Evolutionary conservation across 495 filamentous ascomycete species (phyloP).

Genomic region (Trichodelitschia bisporula): DNA sequence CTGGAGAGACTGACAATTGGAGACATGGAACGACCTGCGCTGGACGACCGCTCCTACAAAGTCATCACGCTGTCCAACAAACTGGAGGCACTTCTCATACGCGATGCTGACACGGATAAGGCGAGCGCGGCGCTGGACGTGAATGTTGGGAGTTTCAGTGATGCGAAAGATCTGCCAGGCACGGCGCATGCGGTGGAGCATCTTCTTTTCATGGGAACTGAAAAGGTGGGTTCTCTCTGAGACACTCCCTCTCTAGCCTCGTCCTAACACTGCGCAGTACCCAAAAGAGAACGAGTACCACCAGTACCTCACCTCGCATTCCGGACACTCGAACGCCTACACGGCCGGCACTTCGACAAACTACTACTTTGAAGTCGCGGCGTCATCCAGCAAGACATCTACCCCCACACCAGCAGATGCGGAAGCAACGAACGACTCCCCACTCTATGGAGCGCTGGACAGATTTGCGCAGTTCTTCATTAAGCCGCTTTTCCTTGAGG

Average conservation of each 20-base stretch:
- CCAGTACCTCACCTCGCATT: conserved; percentile 70
- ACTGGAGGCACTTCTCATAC: conserved; percentile 84
- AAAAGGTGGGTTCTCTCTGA: conserved; percentile 36
- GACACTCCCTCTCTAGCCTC: too few relatives aligned
- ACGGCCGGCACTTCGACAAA: conserved; percentile 87
- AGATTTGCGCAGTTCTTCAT: conserved; percentile 97
- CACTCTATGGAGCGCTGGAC: conserved; percentile 75
- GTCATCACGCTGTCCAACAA: conserved; percentile 68
- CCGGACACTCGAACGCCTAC: conserved; percentile 83
- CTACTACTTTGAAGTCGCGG: conserved; percentile 90
- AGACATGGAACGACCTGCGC: conserved; percentile 61
- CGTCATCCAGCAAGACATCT: conserved; percentile 18
- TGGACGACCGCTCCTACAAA: conserved; percentile 74
- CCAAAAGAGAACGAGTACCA: conserved; percentile 92
- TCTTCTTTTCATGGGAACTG: conserved; percentile 93
- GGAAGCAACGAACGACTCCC: conserved; percentile 21
- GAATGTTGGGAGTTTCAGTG: conserved; percentile 87
- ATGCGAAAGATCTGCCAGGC: conserved; percentile 75
- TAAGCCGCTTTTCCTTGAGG: conserved; percentile 67
- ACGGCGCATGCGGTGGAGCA: conserved; percentile 83
- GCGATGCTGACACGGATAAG: conserved; percentile 92
- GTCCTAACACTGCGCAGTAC: conserved; percentile 27
- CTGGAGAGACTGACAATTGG: too few relatives aligned
- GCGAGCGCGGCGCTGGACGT: conserved; percentile 87
- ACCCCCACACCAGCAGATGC: conserved; percentile 8